Evolutionary conservation across 805 yeast genomes (phyloP), one percentile per base, ranked within the genome.

Genomic region (Candida michaelii): DNA sequence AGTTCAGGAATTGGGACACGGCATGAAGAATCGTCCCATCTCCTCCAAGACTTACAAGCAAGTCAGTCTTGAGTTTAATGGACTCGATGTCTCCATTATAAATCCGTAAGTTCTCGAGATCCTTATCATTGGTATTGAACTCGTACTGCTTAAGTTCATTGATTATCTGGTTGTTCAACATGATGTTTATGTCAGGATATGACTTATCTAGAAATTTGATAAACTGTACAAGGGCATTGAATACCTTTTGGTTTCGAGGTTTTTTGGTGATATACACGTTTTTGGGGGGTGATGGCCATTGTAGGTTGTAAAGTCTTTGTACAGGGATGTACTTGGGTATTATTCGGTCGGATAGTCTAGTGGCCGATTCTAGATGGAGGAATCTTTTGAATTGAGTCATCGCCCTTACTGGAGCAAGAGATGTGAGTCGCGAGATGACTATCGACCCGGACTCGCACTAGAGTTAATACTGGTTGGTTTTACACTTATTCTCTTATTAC

Each of bases 1-100:
- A 72, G 55, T 80, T 79, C 42, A 83, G 80, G 57, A 90, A 90
- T 53, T 80, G 68, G 4, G 93, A 80, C 0, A 89, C 91, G 0
- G 91, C 96, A 42, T 90, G 76, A 33, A 90, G 62, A 42, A 89
- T 88, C 0, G 97, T 90, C 4, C 98, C 98, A 62, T 90, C 98
- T 14, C 98, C 98, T n/a, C 98, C 98, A 30, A 90, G 63, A 0
- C 96, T 85, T 7, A 90, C 89, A 29, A 90, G 66, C 32, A 90
- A 61, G 56, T 90, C 98, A 0, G 96, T 78, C 52, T 81, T 85
- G 9, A 68, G 53, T 1, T 79, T 73, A 32, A 89, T 78, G 8
- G 81, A 84, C 9, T 69, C 63, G 13, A 62, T 61, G 3, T 75
- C 53, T 0, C 95, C 93, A 0, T 90, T 72, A 80, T 1, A 87